Evolutionary conservation across 306 rosid genomes (phyloP), one percentile per base, ranked within the genome.

Genomic region (Glycine latifolia): DNA sequence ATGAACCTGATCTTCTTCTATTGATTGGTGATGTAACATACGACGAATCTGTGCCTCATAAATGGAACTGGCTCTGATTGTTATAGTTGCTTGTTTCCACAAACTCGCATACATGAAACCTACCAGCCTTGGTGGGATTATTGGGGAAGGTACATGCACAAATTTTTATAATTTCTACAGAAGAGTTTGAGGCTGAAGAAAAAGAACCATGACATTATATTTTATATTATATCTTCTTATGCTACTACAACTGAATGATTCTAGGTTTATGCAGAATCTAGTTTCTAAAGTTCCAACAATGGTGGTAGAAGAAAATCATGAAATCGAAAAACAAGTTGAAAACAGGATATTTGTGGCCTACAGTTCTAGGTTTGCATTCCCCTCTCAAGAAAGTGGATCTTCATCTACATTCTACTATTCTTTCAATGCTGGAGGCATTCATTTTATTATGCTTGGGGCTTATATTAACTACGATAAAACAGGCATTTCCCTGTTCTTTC

Each of bases 221-320:
- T 44, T 53, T 52, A 37, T 65, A 65, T 37, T 26, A 52, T n/a
- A 50, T 66, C 56, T 76, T 77, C 71, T 83, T 71, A 54, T 70
- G 56, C 59, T 66, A 16, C 46, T 16, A 67, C 70, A 70, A 55
- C 84, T 66, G 52, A 81, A 76, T 66, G 16, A 67, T 67, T 84
- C 67, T 86, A 94, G 98, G 94, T 90, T 85, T 86, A 94, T 94
- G 98, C 92, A 94, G 90, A 81, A 74, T 54, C 83, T 94, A 79
- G 79, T 92, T 59, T 89, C 97, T 61, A 88, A 82, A 83, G 90
- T 94, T 82, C 97, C 98, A 39, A 65, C 90, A 7, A 91, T 94
- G 97, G 98, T 94, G 81, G 82, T 94, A 15, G 98, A 92, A 87
- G 97, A 95, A 67, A 94, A 94, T 87, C 98, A 94, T 83, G 98